Conservation (phyloP, 805 yeast genomes). For the Saccharomycopsis amapae region DNA sequence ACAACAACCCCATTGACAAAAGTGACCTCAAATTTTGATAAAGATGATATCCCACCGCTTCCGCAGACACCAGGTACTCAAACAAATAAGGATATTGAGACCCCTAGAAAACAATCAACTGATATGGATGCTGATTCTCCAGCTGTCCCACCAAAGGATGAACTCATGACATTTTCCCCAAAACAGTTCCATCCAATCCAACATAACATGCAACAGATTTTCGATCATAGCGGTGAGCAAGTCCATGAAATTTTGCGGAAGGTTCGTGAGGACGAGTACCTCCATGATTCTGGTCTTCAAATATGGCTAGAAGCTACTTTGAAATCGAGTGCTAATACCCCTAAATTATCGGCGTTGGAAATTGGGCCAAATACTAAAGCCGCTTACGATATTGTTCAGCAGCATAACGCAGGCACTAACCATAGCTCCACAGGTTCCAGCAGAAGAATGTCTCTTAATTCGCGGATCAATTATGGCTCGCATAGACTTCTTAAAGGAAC, state of each 20-base stretch:
- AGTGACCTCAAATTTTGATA: background rate
- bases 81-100: background rate
- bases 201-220: slow-evolving; percentile 12
- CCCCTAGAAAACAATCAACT: background rate
- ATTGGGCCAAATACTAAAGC: slow-evolving; percentile 19
- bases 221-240: slow-evolving; percentile 12
- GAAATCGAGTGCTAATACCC: slow-evolving; percentile 2
- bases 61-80: background rate
- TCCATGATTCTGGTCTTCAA: slow-evolving; percentile 18
- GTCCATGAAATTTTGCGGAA: slow-evolving; percentile 16
- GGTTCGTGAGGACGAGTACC: slow-evolving; percentile 17
- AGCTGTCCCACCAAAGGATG: slow-evolving; percentile 21
- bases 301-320: slow-evolving; percentile 19
- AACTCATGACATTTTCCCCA: slow-evolving; percentile 12
- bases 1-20: slow-evolving; percentile 1
- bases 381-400: slow-evolving; percentile 17
- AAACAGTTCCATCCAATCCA: slow-evolving; percentile 11
- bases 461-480: slow-evolving; percentile 15
- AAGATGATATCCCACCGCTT: background rate
- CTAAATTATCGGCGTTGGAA: background rate
- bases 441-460: slow-evolving; percentile 20
- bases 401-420: slow-evolving; percentile 1
- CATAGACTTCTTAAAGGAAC: slow-evolving; percentile 20
- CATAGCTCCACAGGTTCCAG: background rate
- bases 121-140: slow-evolving; percentile 16